Conservation (phyloP, 768 basidiomycete species). For the Russula sp. region DNA sequence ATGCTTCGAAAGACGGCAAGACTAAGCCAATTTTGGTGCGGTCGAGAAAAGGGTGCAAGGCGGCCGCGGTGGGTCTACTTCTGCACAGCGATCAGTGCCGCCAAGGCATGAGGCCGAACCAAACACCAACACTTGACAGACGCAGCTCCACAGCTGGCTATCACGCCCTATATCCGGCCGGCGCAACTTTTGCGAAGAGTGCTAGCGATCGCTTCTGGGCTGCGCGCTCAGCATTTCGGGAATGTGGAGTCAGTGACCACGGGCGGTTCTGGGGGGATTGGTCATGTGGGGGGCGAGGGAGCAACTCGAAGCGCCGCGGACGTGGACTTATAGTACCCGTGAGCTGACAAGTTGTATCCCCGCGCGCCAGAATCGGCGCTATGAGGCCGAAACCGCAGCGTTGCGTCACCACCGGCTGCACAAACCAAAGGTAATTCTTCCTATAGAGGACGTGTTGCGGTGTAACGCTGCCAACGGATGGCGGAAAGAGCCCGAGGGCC, state of each 20-base stretch:
- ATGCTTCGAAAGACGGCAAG: not conserved
- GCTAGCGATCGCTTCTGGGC: not conserved
- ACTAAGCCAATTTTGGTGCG: conserved; percentile 11
- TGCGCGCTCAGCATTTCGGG: not conserved
- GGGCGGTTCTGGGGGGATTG: not conserved
- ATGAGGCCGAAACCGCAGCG: not conserved
- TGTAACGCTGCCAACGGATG: not conserved
- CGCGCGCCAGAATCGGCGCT: not conserved
- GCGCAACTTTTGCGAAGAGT: not conserved
- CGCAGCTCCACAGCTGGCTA: not conserved
- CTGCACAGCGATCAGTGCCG: not conserved
- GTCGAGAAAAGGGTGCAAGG: not conserved
- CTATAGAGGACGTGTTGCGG: not conserved
- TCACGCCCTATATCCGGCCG: not conserved
- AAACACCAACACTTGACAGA: not conserved
- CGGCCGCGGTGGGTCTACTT: not conserved
- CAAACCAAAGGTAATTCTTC: not conserved
- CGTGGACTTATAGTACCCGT: not conserved
- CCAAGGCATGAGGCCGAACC: not conserved
- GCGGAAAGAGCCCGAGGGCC: not conserved
- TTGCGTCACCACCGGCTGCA: conserved; percentile 1
- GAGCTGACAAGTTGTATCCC: not conserved
- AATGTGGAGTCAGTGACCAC: not conserved
- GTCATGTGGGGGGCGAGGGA: conserved; percentile 4
- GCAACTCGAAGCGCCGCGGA: not conserved